phyloP scores from a whole-genome alignment of 176 grass and related monocot species.

The Oryza nivara region DNA sequence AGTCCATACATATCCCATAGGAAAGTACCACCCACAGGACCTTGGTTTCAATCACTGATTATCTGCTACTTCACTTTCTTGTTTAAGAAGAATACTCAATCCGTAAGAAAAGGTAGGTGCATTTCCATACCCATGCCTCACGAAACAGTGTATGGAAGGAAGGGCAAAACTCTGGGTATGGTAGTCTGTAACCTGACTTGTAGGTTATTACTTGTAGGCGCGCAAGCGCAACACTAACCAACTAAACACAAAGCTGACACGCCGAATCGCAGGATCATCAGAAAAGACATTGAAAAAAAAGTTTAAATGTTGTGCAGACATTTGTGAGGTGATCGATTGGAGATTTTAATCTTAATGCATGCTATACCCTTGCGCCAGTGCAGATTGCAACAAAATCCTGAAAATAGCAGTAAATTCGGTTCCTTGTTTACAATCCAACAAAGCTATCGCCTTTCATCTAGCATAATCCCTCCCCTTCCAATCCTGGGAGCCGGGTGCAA shows the following conservation, averaged over 20 bases:
- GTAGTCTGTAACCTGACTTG: conserved; percentile 26
- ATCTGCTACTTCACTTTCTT: conserved; percentile 24
- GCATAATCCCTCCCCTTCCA: background rate
- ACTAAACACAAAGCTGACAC: background rate
- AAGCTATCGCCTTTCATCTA: conserved; percentile 1
- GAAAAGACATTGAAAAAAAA: conserved; percentile 19
- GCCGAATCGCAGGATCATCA: background rate
- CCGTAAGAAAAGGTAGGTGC: conserved; percentile 24
- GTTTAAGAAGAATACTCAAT: conserved; percentile 1
- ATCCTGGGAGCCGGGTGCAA: background rate
- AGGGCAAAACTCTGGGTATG: conserved; percentile 9
- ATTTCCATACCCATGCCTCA: conserved; percentile 15
- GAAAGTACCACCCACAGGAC: background rate
- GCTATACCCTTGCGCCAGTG: background rate
- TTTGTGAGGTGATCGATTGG: background rate
- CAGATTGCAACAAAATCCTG: background rate
- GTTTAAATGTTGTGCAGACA: background rate
- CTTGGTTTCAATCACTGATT: background rate
- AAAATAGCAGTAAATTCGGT: background rate
- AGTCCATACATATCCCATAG: background rate
- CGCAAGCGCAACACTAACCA: background rate
- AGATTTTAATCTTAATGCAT: background rate
- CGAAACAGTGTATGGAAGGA: conserved; percentile 2
- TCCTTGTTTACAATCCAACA: background rate
- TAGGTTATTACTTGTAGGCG: conserved; percentile 33